Conservation (phyloP, 2,329 filamentous ascomycete species). For the Scedosporium boydii region DNA sequence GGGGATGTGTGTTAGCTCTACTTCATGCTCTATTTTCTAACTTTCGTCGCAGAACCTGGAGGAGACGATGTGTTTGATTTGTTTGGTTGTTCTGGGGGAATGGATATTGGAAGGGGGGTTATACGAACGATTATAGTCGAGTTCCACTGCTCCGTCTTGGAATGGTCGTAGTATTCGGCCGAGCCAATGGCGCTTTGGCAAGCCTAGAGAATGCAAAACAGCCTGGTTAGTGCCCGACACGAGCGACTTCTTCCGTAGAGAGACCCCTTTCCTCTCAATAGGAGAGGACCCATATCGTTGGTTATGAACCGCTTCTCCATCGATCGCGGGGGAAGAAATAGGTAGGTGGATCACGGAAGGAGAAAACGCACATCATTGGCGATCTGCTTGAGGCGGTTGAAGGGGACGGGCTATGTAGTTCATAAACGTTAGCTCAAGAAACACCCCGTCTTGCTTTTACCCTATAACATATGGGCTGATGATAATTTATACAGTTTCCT, state of each 20-base stretch:
- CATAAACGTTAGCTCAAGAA: background rate
- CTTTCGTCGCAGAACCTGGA: background rate
- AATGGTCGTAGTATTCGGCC: constrained; percentile 77
- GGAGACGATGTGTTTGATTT: background rate
- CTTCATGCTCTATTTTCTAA: background rate
- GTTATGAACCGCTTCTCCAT: background rate
- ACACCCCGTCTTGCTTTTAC: background rate
- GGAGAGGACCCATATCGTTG: background rate
- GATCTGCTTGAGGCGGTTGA: constrained; percentile 74
- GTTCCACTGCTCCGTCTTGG: constrained; percentile 82
- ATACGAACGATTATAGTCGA: constrained; percentile 75
- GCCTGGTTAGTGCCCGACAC: background rate
- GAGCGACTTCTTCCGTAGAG: no score
- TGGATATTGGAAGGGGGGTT: background rate
- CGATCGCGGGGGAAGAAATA: background rate
- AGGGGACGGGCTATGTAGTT: constrained; percentile 59
- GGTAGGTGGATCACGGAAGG: constrained; percentile 2
- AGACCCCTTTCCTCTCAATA: background rate
- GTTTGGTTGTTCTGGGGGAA: background rate
- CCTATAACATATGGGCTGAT: background rate
- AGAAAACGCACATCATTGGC: constrained; percentile 60
- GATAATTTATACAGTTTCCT: background rate
- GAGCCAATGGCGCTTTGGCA: constrained; percentile 69
- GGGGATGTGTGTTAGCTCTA: background rate
- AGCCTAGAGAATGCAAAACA: constrained; percentile 43